These are phyloP conservation scores for Collariella sp. DNA, from an alignment of 495 filamentous ascomycete species.

Conservation along the genomic window DNA sequence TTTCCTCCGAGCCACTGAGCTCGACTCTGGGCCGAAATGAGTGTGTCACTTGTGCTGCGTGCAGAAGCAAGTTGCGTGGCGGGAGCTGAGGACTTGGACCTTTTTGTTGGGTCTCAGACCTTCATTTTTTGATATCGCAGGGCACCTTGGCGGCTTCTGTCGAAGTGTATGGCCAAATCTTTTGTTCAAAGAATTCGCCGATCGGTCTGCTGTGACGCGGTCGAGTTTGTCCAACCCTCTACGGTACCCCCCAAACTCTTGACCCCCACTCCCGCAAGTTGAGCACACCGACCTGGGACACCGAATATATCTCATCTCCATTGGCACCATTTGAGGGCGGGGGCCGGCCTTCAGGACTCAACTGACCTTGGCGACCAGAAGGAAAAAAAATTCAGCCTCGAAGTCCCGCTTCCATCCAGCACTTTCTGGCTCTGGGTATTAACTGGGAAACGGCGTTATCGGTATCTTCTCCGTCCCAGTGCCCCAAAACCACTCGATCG, in stretches of 20 bases:
- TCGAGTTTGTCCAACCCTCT: background rate
- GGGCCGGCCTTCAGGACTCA: background rate
- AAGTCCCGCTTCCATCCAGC: too few species aligned
- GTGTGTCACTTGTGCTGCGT: background rate
- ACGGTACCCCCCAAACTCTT: background rate
- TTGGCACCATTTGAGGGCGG: background rate
- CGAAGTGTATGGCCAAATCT: too few species aligned
- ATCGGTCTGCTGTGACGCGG: background rate
- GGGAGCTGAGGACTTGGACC: background rate
- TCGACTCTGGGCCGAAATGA: too few species aligned
- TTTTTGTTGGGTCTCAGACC: background rate
- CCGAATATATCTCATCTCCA: background rate
- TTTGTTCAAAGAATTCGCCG: too few species aligned
- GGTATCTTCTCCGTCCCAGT: background rate
- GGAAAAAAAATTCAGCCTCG: background rate
- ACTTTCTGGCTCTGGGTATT: too few species aligned
- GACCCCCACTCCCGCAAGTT: background rate
- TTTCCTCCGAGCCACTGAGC: too few species aligned
- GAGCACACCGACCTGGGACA: background rate
- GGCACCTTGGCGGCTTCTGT: background rate
- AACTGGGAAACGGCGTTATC: too few species aligned
- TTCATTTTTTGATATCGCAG: background rate
- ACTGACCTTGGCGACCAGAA: background rate
- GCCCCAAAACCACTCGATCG: background rate
- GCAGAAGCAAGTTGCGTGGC: slow-evolving; percentile 1